These are phyloP conservation scores for Endotrypanum monterogeii DNA, from an alignment of 208 protist genomes.

Conservation along the genomic window DNA sequence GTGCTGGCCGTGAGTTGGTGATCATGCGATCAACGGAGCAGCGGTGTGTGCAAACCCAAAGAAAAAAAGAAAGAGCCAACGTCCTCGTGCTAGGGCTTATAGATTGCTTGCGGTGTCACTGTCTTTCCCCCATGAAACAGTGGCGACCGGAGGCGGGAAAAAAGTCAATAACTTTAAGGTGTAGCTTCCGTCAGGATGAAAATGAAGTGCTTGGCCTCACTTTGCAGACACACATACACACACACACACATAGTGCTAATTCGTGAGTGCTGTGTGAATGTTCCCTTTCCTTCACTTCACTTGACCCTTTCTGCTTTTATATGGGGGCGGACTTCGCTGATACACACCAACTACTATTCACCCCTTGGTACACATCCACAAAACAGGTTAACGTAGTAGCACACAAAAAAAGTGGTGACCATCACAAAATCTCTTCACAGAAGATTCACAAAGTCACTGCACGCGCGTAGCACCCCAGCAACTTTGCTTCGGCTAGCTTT, in stretches of 20 bases:
- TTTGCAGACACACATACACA: not conserved
- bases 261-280: not conserved
- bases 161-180: not conserved
- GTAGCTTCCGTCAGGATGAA: not conserved
- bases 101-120: not conserved
- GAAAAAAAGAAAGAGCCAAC: not conserved
- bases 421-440: not conserved
- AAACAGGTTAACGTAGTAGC: not conserved
- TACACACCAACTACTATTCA: not conserved
- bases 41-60: not conserved
- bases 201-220: not conserved
- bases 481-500: not conserved
- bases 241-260: not conserved
- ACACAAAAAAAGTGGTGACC: not conserved
- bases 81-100: not conserved
- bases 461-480: not conserved
- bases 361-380: not conserved
- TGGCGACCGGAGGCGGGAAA: not conserved
- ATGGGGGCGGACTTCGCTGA: too few species aligned
- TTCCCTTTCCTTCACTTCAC: not conserved
- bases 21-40: not conserved
- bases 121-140: not conserved
- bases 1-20: not conserved
- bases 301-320: not conserved
- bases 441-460: not conserved